Percentiles rank a stretch among this genome's conserved stretches.
Evolutionary conservation across 352 stramenopile species (phyloP).

Genomic region (Phytophthora sp.): DNA sequence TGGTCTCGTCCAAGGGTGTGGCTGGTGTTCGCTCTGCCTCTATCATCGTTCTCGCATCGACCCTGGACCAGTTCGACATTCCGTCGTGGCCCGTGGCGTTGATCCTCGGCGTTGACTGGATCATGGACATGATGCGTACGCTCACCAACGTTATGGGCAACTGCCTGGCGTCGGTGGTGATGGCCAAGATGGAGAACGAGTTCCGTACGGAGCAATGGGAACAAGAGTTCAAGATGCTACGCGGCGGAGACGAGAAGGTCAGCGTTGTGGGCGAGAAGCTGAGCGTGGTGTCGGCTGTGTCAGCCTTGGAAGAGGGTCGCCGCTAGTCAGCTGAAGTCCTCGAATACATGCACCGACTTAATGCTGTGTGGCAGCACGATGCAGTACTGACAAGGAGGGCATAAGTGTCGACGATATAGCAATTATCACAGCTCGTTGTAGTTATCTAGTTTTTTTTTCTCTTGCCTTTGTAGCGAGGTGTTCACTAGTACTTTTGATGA

Average conservation of each 20-base stretch:
- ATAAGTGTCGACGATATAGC: constrained; percentile 4
- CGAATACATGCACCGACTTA: background rate
- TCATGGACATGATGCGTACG: constrained; percentile 52
- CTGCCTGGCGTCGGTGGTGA: constrained; percentile 44
- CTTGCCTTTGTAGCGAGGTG: too few species aligned
- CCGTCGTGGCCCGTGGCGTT: constrained; percentile 50
- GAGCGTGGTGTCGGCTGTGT: background rate
- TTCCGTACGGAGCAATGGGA: constrained; percentile 50
- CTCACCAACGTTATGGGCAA: constrained; percentile 54
- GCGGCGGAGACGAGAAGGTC: background rate
- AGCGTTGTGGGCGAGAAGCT: constrained; percentile 4
- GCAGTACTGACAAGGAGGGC: background rate
- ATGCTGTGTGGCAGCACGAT: constrained; percentile 5
- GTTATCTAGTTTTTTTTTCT: background rate
- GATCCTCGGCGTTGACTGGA: constrained; percentile 47
- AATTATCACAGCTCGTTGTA: constrained; percentile 4
- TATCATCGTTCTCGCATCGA: constrained; percentile 42
- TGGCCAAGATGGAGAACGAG: constrained; percentile 57
- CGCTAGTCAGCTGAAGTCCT: background rate
- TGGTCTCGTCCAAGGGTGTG: constrained; percentile 48
- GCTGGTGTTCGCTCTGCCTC: constrained; percentile 41
- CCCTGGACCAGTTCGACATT: constrained; percentile 45
- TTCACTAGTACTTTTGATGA: too few species aligned
- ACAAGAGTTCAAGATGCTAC: constrained; percentile 8
- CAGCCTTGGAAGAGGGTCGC: background rate